Evolutionary conservation across 2,329 filamentous ascomycete species (phyloP).

Genomic region (Colletotrichum sp.): DNA sequence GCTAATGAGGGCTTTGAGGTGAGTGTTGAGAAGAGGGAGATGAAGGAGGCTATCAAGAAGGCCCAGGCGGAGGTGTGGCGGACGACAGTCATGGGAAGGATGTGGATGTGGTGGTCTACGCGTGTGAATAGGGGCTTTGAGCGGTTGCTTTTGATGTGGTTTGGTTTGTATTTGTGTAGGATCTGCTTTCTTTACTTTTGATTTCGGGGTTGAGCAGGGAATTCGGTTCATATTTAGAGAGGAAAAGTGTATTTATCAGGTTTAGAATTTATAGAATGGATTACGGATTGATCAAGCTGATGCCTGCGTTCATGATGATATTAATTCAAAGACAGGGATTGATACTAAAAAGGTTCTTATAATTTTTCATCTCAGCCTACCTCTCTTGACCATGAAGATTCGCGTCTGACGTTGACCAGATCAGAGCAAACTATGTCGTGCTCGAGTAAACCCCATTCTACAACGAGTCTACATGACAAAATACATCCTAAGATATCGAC

Average conservation of each 20-base stretch:
- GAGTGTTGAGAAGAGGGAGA: background rate
- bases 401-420: background rate
- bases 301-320: background rate
- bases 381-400: background rate
- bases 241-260: accelerated
- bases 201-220: background rate
- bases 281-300: accelerated
- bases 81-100: background rate
- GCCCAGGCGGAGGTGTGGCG: background rate
- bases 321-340: background rate
- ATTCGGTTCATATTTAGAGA: background rate
- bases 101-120: background rate
- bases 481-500: background rate
- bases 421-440: background rate
- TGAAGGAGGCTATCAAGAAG: background rate
- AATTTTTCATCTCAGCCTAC: background rate
- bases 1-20: background rate
- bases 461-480: background rate
- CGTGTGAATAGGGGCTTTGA: background rate
- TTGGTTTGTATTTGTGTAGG: background rate
- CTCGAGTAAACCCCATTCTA: background rate
- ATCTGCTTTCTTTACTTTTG: background rate
- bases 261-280: background rate
- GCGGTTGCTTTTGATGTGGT: background rate
- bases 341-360: accelerated